phyloP scores from a whole-genome alignment of 371 early-diverging fungal species.

The Blastocladiella emersonii region DNA sequence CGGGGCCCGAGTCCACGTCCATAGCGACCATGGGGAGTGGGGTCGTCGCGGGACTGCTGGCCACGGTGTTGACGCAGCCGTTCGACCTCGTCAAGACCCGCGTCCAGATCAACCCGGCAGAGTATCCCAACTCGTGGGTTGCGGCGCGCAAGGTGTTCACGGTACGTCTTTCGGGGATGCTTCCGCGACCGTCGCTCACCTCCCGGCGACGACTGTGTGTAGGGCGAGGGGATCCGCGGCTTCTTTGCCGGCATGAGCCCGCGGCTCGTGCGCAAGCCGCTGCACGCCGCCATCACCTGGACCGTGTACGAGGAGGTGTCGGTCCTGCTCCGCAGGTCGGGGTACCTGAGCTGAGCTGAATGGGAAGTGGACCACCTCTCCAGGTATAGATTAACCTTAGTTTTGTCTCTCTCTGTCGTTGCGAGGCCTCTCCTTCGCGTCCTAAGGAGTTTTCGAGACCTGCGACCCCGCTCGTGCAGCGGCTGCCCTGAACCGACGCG shows the following conservation, averaged over 20 bases:
- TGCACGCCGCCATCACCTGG: slow-evolving; percentile 85
- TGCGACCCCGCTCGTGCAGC: no score
- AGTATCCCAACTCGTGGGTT: slow-evolving; percentile 47
- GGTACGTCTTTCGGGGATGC: slow-evolving; percentile 21
- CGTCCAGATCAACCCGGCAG: slow-evolving; percentile 70
- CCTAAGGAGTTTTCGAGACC: no score
- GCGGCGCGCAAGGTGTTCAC: slow-evolving; percentile 44
- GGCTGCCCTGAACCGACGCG: no score
- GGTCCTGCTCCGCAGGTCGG: no score
- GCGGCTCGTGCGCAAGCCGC: slow-evolving; percentile 68
- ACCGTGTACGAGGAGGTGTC: slow-evolving; percentile 79
- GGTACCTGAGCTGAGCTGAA: no score
- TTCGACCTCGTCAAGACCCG: slow-evolving; percentile 88
- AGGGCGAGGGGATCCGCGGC: slow-evolving; percentile 56
- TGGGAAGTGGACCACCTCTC: no score
- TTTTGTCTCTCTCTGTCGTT: no score
- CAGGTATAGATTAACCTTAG: no score
- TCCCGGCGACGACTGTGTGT: background rate
- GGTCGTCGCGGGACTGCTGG: background rate
- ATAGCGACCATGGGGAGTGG: background rate
- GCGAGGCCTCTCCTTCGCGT: no score
- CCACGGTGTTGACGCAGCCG: slow-evolving; percentile 37
- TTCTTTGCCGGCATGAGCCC: slow-evolving; percentile 78
- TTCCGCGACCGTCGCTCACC: background rate
- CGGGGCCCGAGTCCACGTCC: background rate